Conservation (phyloP, 2,329 filamentous ascomycete genomes). For the Malbranchea zuffiana region DNA sequence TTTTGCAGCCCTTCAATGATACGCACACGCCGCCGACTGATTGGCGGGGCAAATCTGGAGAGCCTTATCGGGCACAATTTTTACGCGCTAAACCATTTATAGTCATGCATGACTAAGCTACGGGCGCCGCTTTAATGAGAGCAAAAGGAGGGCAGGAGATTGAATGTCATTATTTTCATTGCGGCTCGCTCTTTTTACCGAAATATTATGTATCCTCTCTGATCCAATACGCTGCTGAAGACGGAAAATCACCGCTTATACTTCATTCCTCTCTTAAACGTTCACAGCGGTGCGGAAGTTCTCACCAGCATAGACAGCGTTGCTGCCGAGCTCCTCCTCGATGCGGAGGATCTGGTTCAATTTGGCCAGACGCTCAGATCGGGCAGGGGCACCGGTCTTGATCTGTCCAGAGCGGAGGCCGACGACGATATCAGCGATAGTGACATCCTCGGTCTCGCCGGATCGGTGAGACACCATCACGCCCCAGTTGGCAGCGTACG, state of each 20-base stretch:
- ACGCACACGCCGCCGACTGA: too few relatives aligned
- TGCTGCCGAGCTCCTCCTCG: conserved; percentile 92
- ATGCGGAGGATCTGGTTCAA: conserved; percentile 99
- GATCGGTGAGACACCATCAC: conserved; percentile 99
- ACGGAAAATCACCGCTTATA: too few relatives aligned
- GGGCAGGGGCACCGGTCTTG: conserved; percentile 93
- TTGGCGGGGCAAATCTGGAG: too few relatives aligned
- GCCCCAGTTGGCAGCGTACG: conserved; percentile 88
- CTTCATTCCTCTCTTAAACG: conserved; percentile 49
- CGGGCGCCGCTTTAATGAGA: conserved; percentile 8
- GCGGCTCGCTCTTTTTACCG: too few relatives aligned
- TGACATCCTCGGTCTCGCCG: conserved; percentile 98
- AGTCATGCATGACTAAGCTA: too few relatives aligned
- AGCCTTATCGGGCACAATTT: too few relatives aligned
- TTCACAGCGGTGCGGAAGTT: conserved; percentile 88
- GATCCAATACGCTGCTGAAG: too few relatives aligned
- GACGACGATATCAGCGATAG: conserved; percentile 95
- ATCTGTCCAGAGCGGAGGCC: conserved; percentile 95
- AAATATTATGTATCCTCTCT: too few relatives aligned
- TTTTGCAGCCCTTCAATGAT: too few relatives aligned
- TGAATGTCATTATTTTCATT: too few relatives aligned
- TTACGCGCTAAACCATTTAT: too few relatives aligned
- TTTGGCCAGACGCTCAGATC: conserved; percentile 97
- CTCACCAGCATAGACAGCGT: conserved; percentile 81
- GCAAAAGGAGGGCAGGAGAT: conserved; percentile 2